These are phyloP conservation scores for Sugiyamaella valdiviana DNA, from an alignment of 805 yeast genomes.

Conservation along the genomic window DNA sequence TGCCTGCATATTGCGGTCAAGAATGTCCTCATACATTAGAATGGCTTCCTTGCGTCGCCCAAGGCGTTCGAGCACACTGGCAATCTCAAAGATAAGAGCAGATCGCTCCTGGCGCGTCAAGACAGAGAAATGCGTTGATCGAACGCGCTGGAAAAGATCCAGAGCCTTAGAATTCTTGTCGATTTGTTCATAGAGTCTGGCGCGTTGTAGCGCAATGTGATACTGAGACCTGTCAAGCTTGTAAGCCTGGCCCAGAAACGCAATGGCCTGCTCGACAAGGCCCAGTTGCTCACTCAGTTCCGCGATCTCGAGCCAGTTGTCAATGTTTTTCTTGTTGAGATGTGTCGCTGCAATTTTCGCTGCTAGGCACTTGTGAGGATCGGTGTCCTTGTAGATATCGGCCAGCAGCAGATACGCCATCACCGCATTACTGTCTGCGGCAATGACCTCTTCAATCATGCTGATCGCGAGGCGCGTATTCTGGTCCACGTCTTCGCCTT, in stretches of 20 bases:
- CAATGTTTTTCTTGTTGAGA: slow-evolving; percentile 67
- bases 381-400: slow-evolving; percentile 46
- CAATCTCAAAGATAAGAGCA: slow-evolving; percentile 12
- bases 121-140: slow-evolving; percentile 5
- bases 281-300: slow-evolving; percentile 71
- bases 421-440: slow-evolving; percentile 25
- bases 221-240: slow-evolving; percentile 80
- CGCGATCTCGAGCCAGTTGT: slow-evolving; percentile 84
- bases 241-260: slow-evolving; percentile 73
- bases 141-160: slow-evolving; percentile 21
- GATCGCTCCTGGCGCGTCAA: slow-evolving; percentile 2
- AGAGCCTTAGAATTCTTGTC: slow-evolving; percentile 26
- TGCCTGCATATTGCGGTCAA: slow-evolving; percentile 50
- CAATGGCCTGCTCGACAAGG: slow-evolving; percentile 45
- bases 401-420: slow-evolving; percentile 29
- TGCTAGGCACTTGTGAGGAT: slow-evolving; percentile 29
- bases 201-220: slow-evolving; percentile 73
- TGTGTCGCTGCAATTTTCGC: slow-evolving; percentile 51
- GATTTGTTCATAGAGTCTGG: slow-evolving; percentile 28
- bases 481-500: slow-evolving; percentile 38
- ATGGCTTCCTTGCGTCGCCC: slow-evolving; percentile 69
- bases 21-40: slow-evolving; percentile 55
- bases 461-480: slow-evolving; percentile 31
- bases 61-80: slow-evolving; percentile 38
- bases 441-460: slow-evolving; percentile 29